Percentiles rank a stretch among this genome's conserved stretches.
Conservation (phyloP, 257 asterid species). For the Dorcoceras hygrometricum region DNA sequence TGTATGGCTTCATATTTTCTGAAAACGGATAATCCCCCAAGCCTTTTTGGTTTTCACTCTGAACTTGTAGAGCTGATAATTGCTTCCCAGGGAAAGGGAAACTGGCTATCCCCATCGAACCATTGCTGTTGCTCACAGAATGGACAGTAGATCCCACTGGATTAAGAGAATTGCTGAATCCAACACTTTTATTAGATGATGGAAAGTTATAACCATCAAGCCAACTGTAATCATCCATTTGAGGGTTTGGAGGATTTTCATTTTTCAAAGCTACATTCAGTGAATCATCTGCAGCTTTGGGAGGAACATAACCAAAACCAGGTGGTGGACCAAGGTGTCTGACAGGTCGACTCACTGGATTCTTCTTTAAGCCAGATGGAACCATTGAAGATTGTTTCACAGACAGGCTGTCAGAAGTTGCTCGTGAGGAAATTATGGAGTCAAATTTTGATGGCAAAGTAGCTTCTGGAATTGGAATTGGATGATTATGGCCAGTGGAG, state of each 20-base stretch:
- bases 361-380: conserved; percentile 68
- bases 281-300: conserved; percentile 60
- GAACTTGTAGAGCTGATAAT: conserved; percentile 39
- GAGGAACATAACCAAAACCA: conserved; percentile 80
- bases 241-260: conserved; percentile 39
- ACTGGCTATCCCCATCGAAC: conserved; percentile 44
- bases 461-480: conserved; percentile 43
- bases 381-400: conserved; percentile 43
- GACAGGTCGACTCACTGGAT: conserved; percentile 80
- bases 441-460: conserved; percentile 47
- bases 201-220: conserved; percentile 76
- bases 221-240: conserved; percentile 86
- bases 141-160: conserved; percentile 39
- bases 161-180: conserved; percentile 44
- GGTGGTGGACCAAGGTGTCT: conserved; percentile 97
- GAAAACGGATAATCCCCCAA: conserved; percentile 52
- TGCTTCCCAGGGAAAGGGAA: conserved; percentile 95
- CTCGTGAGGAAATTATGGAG: conserved; percentile 45
- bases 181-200: conserved; percentile 50
- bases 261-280: conserved; percentile 35
- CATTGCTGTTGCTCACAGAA: conserved; percentile 40
- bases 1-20: conserved; percentile 49
- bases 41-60: conserved; percentile 49
- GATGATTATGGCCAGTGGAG: conserved; percentile 30
- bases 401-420: conserved; percentile 32